Base-by-base conservation (phyloP, 768 basidiomycete genomes). In the Leccinum arenicola region DNA sequence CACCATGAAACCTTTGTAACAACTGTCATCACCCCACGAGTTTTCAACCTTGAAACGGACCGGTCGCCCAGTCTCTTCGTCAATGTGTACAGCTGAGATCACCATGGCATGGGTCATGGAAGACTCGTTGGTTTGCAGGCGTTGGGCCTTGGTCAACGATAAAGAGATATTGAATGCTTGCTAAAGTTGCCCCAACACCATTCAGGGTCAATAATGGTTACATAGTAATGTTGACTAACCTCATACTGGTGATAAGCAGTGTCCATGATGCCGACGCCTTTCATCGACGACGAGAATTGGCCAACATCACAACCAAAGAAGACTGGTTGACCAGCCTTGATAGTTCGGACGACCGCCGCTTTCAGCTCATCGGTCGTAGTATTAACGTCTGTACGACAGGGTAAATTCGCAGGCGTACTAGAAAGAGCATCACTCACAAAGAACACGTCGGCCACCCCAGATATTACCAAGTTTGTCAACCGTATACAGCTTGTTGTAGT, bases 271-370 rank as follows among this genome's bases (percentile, higher is more conserved):
- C 95, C 96, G 2, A 80, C 72, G 14, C 63, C 72, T 33, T 69
- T 71, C 25, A 74, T 65, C 23, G 78, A 77, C 64, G 91, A 86
- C 4, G 88, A 89, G 70, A 85, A 91, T 69, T 97, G 84, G 36
- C 94, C 95, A 49, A 97, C 94, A 70, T 98, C 96, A 70, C 95
- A 97, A 0, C 95, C 96, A 69, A 98, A 98, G 83, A 96, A 97
- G 49, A 95, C 88, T 5, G 95, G 89, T 40, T 87, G 85, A 43
- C 92, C 90, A 25, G 90, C 89, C 74, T 93, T 93, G 77, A 96
- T 84, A 72, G 89, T 80, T 80, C 87, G 87, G 58, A 98, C 84
- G 15, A 96, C 86, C 11, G 84, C 85, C 12, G 82, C 77, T 79
- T 96, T 97, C 70, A 98, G 81, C 45, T 85, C 85, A 53, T 87